Evolutionary conservation across 805 yeast species (phyloP), one percentile per base, ranked within the genome.

Genomic region (Candida boidinii): DNA sequence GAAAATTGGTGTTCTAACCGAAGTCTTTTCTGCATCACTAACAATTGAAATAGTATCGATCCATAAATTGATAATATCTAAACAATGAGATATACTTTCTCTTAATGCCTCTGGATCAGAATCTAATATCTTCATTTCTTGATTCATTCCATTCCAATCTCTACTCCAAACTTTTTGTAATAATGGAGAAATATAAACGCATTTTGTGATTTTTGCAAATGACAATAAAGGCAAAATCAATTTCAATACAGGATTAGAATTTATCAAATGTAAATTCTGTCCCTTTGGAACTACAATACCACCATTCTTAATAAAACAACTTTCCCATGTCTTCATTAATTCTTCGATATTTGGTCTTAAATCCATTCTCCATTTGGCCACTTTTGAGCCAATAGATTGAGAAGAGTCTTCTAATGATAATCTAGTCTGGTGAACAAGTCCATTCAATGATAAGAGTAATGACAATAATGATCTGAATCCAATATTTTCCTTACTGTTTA

Each of bases 1-100:
- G 51, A 79, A 80, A 18, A 80, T 80, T 2, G 92, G 92, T 0
- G 90, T 79, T 41, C 86, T 62, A 21, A 79, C 66, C 1, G 84
- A 73, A 0, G 82, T 74, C 48, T 73, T 71, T 41, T 73, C 78
- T 1, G 81, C 76, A 49, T 79, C 80, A 33, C 71, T 70, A 19
- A 69, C 70, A 31, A 76, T 71, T 3, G 79, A 69, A n/a, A 79
- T 76, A 31, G 79, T 74, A 40, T 76, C 80, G 30, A 74, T 73
- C 94, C 92, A 82, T 26, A 80, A 57, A 38, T 76, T 70, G 34
- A 82, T 60, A 19, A 80, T 70, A 38, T 69, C 76, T 28, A 77
- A 48, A 1, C 79, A 70, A 43, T 73, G 68, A 26, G 64, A 65
- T 2, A 78, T 65, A 8, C 82, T 71, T 46, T 79, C 87, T 31